phyloP scores from a whole-genome alignment of 1,284 basidiomycete genomes.

The Ceratobasidium papillatum region DNA sequence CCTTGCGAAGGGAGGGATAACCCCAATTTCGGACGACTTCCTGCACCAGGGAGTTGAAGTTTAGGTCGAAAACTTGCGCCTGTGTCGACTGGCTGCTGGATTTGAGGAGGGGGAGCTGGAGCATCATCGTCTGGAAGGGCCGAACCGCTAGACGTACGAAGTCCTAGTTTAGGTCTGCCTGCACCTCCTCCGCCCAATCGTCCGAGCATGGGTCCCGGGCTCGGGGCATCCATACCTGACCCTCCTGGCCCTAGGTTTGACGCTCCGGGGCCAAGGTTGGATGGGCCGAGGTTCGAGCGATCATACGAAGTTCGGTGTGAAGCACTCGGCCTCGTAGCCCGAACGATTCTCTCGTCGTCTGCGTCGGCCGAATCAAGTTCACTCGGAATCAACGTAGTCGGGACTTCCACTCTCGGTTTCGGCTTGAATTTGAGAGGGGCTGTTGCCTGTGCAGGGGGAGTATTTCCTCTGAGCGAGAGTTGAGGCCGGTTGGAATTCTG shows the following conservation, averaged over 20 bases:
- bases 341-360: conserved; percentile 8
- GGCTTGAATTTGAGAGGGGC: conserved; percentile 22
- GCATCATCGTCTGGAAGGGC: conserved; percentile 35
- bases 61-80: conserved; percentile 11
- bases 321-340: neutral
- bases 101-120: conserved; percentile 18
- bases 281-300: conserved; percentile 5
- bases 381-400: neutral
- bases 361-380: conserved; percentile 33
- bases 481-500: neutral
- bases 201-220: conserved; percentile 5
- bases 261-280: neutral
- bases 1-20: conserved; percentile 12
- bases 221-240: neutral
- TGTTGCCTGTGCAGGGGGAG: neutral
- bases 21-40: conserved; percentile 15
- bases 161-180: conserved; percentile 5
- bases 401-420: conserved; percentile 28
- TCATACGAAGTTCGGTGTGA: neutral
- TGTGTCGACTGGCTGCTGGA: neutral
- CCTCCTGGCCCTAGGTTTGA: neutral
- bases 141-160: conserved; percentile 19
- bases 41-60: neutral
- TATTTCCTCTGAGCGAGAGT: conserved; percentile 15
- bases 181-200: conserved; percentile 4